Percentiles rank a stretch among this genome's conserved stretches.
Conservation (phyloP, 306 rosid genomes). For the Sophora flavescens region DNA sequence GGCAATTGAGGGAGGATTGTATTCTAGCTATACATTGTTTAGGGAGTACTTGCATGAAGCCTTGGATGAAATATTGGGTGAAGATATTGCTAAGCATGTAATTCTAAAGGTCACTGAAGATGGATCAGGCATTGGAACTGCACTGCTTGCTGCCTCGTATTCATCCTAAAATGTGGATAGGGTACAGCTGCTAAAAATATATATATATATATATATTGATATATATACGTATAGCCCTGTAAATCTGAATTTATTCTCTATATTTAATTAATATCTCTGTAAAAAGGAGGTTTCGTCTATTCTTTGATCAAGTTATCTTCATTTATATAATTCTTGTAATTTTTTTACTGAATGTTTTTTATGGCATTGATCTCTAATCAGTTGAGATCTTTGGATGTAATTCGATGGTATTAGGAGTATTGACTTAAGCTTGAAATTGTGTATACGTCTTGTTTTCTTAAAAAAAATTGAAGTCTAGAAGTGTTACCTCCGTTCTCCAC, state of each 20-base stretch:
- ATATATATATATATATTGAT: slow-evolving; percentile 43
- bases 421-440: slow-evolving; percentile 37
- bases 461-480: not conserved
- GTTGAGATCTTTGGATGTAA: slow-evolving; percentile 39
- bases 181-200: slow-evolving; percentile 70
- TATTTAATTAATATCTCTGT: slow-evolving; percentile 58
- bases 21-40: slow-evolving; percentile 72
- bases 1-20: slow-evolving; percentile 85
- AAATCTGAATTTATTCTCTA: slow-evolving; percentile 74
- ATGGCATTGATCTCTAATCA: slow-evolving; percentile 40
- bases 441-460: slow-evolving; percentile 13
- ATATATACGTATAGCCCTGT: slow-evolving; percentile 74
- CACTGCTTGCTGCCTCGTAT: slow-evolving; percentile 84
- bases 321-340: slow-evolving; percentile 49
- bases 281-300: slow-evolving; percentile 63
- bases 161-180: slow-evolving; percentile 75
- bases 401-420: slow-evolving; percentile 22
- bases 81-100: slow-evolving; percentile 77
- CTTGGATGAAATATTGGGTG: slow-evolving; percentile 79
- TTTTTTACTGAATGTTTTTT: slow-evolving; percentile 38
- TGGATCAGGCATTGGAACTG: slow-evolving; percentile 90
- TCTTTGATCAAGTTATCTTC: slow-evolving; percentile 52
- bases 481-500: not conserved
- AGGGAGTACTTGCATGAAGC: slow-evolving; percentile 85
- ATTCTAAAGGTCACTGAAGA: slow-evolving; percentile 80